Evolutionary conservation across 331 rosid species (phyloP), one percentile per base, ranked within the genome.

Genomic region (Quercus tomentella): DNA sequence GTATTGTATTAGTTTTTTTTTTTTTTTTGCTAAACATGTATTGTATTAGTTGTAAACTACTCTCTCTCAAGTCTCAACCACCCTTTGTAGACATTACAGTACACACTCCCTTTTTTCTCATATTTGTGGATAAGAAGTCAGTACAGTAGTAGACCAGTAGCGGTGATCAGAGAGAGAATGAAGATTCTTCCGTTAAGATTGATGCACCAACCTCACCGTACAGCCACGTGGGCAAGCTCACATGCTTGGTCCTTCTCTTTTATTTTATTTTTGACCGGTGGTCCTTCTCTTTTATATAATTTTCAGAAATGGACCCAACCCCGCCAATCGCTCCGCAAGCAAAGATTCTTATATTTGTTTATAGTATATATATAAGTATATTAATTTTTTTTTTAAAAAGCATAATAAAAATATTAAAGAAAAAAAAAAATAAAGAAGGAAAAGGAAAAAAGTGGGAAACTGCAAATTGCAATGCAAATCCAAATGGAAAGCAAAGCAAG

Each of bases 261-360:
- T 10, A 55, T 35, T 35, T 35, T 35, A 35, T 37, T 37, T 37
- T 37, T 37, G 43, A 37, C 43, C 10, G 11, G 43, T 31, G 49
- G 74, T 62, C 56, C 14, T 37, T 37, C 31, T 6, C 1, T 56
- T 0, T 6, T 15, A 55, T 41, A 8, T 41, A 2, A 41, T 41
- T 41, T 41, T 41, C 45, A 41, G 45, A 41, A 41, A 41, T 8
- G 11, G 45, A 8, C 45, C 45, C 45, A 41, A 8, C 55, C 72
- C 85, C 85, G 81, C 82, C 83, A 79, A 85, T 88, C 89, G 75
- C 89, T 88, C 89, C 86, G 63, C 26, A 31, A 73, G 76, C 52
- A 57, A 31, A 63, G 35, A 70, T 56, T 30, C 26, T 45, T 9
- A 3, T n/a, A 23, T 35, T 4, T 18, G 10, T 21, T 1, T 67